Evolutionary conservation across 345 rosid species (phyloP).

Genomic region (Balakata baccata): DNA sequence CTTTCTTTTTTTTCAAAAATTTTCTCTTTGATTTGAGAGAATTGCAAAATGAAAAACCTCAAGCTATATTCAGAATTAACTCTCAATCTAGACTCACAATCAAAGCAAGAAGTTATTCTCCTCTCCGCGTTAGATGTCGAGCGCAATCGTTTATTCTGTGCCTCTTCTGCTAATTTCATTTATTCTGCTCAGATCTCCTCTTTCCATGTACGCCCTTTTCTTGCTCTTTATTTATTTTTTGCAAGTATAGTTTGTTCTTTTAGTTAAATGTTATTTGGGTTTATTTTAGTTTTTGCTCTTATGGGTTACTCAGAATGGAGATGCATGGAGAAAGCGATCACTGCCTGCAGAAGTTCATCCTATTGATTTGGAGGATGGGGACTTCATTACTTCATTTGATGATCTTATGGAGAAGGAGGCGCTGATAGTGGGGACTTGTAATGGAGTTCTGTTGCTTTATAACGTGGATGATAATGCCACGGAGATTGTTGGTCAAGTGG

Average conservation of each 20-base stretch:
- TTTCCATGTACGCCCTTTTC: slow-evolving; percentile 45
- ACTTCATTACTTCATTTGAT: slow-evolving; percentile 67
- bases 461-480: slow-evolving; percentile 53
- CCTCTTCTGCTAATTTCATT: slow-evolving; percentile 57
- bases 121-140: slow-evolving; percentile 77
- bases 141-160: slow-evolving; percentile 75
- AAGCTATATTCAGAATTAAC: slow-evolving; percentile 62
- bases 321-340: slow-evolving; percentile 30
- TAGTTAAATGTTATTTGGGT: not conserved
- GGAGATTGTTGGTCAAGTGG: slow-evolving; percentile 76
- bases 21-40: not conserved
- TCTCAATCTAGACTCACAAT: slow-evolving; percentile 51
- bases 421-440: slow-evolving; percentile 62
- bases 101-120: slow-evolving; percentile 47
- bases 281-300: not conserved
- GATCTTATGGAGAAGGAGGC: slow-evolving; percentile 92
- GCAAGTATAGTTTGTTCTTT: too few species aligned
- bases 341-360: slow-evolving; percentile 45
- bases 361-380: slow-evolving; percentile 64
- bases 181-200: slow-evolving; percentile 60
- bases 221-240: not conserved
- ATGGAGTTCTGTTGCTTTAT: slow-evolving; percentile 63
- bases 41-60: slow-evolving; percentile 58
- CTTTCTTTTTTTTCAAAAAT: not conserved
- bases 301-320: slow-evolving; percentile 46